These are phyloP conservation scores for Eimeria acervulina DNA, from an alignment of 169 alveolate species.

Conservation along the genomic window DNA sequence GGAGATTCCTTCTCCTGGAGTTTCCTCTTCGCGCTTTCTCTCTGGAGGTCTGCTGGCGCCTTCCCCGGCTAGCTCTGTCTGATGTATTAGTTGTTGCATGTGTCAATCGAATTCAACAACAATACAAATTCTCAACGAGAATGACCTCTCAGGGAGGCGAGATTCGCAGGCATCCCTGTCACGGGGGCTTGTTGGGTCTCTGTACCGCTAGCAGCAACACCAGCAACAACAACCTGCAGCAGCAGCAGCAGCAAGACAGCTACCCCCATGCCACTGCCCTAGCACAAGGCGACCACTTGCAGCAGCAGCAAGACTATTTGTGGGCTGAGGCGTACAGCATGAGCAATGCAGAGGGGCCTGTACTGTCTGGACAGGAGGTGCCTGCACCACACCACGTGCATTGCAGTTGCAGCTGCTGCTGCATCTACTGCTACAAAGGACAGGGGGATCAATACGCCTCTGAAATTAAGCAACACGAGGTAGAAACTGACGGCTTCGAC, in stretches of 20 bases:
- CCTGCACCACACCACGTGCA: not conserved
- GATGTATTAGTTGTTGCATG: not conserved
- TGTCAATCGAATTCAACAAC: not conserved
- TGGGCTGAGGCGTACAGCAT: conserved; percentile 30
- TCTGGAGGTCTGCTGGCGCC: not conserved
- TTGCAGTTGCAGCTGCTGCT: conserved; percentile 11
- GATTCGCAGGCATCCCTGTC: not conserved
- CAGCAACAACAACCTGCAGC: not conserved
- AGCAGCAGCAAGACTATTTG: not conserved
- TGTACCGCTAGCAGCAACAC: not conserved
- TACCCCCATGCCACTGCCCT: not conserved
- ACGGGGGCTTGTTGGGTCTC: not conserved
- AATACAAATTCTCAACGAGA: not conserved
- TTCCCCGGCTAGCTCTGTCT: not conserved
- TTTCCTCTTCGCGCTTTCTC: not conserved
- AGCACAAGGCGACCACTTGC: not conserved
- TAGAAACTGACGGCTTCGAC: not conserved
- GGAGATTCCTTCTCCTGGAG: not conserved
- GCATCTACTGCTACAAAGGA: not conserved
- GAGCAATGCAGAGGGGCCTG: not conserved
- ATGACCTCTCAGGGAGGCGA: not conserved
- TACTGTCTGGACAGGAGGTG: not conserved
- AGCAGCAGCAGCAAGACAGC: not conserved
- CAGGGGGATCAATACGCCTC: not conserved
- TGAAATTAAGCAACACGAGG: not conserved